A percentile compares a stretch with the other conserved stretches of the same genome.
Evolutionary conservation across 176 grass and related monocot species (phyloP).

Genomic region (Musa schizocarpa): DNA sequence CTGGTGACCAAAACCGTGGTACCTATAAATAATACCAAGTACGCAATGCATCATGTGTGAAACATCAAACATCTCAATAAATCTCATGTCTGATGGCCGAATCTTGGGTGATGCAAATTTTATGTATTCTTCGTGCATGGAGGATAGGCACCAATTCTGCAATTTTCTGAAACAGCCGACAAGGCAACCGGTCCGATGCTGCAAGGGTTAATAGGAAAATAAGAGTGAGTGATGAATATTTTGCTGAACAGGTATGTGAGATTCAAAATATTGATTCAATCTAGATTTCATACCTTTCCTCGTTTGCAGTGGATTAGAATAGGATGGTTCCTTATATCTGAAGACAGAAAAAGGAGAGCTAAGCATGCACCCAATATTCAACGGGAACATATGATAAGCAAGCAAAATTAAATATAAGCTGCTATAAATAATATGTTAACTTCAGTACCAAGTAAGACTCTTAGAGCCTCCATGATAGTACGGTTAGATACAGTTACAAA

Average conservation of each 20-base stretch:
- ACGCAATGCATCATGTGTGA: not conserved
- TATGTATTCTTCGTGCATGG: not conserved
- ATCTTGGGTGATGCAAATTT: slow-evolving; percentile 3
- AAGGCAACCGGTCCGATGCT: slow-evolving; percentile 7
- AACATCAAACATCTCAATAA: slow-evolving; percentile 3
- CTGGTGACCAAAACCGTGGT: not conserved
- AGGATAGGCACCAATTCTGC: slow-evolving; percentile 10
- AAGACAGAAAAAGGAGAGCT: not conserved
- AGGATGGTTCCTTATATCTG: slow-evolving; percentile 24
- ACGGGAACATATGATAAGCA: not conserved
- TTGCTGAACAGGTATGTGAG: too few species aligned
- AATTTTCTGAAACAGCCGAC: slow-evolving; percentile 12
- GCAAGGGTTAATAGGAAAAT: not conserved
- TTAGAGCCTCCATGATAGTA: slow-evolving; percentile 17
- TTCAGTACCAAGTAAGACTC: slow-evolving; percentile 20
- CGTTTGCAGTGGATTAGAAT: slow-evolving; percentile 22
- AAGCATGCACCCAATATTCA: not conserved
- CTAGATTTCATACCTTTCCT: slow-evolving; percentile 21
- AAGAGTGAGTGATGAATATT: not conserved
- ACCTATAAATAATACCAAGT: not conserved
- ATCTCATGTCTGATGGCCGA: not conserved
- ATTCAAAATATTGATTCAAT: not conserved
- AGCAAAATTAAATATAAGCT: not conserved
- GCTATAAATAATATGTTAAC: not conserved
- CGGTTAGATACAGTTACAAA: slow-evolving; percentile 10